Conservation (phyloP, 2,329 filamentous ascomycete genomes). For the Xylaria sp. region DNA sequence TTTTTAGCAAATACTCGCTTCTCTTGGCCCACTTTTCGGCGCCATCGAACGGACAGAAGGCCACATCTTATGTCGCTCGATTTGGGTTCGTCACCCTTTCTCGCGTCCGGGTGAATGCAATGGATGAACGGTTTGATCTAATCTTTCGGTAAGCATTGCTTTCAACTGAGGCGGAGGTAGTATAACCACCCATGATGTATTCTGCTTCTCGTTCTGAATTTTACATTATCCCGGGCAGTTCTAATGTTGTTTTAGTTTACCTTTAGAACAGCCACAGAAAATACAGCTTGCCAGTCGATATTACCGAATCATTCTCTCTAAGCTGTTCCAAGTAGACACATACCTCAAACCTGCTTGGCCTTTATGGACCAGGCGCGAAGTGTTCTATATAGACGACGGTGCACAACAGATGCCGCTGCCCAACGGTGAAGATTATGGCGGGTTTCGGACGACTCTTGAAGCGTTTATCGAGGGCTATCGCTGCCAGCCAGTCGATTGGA, state of each 20-base stretch:
- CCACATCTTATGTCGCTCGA: conserved; percentile 60
- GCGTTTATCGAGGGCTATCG: conserved; percentile 65
- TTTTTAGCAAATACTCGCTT: conserved; percentile 64
- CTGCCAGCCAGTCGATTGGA: conserved; percentile 63
- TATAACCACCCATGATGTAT: background rate
- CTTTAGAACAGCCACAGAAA: conserved; percentile 56
- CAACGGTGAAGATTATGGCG: conserved; percentile 65
- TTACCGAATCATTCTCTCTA: conserved; percentile 64
- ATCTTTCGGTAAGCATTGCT: conserved; percentile 60
- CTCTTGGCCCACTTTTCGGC: conserved; percentile 63
- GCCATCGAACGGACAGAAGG: conserved; percentile 56
- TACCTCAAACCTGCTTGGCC: conserved; percentile 69
- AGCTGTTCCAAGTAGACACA: conserved; percentile 64
- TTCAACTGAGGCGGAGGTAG: background rate
- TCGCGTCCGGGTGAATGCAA: conserved; percentile 60
- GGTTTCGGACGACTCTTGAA: conserved; percentile 63
- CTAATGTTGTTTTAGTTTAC: conserved; percentile 50
- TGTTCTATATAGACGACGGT: conserved; percentile 64
- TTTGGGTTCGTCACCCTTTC: conserved; percentile 65
- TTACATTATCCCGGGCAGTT: background rate
- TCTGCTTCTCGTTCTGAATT: background rate
- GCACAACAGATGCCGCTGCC: conserved; percentile 64
- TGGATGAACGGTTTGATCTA: conserved; percentile 67
- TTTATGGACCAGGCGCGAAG: conserved; percentile 61
- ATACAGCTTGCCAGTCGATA: conserved; percentile 65